Evolutionary conservation across 1,139 yeast species (phyloP).

Genomic region (Candida freyschussii): DNA sequence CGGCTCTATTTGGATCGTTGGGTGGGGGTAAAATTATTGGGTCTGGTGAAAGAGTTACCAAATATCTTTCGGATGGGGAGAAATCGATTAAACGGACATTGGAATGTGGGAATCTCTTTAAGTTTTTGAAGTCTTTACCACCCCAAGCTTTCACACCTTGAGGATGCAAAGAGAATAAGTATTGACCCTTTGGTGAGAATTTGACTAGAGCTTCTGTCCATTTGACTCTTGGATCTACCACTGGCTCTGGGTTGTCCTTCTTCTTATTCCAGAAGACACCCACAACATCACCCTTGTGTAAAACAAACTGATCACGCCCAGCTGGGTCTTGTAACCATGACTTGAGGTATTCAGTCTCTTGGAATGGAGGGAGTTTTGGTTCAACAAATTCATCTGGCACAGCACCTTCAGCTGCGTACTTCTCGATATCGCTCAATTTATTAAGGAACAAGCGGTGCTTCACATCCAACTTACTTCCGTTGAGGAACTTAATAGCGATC

Average conservation of each 20-base stretch:
- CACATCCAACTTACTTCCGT: conserved; percentile 89
- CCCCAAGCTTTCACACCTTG: conserved; percentile 98
- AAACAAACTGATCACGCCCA: conserved; percentile 86
- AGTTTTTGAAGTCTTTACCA: conserved; percentile 70
- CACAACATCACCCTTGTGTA: conserved; percentile 77
- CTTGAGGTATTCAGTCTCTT: conserved; percentile 74
- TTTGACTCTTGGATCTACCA: conserved; percentile 69
- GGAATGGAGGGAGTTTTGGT: conserved; percentile 67
- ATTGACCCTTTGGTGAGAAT: conserved; percentile 94
- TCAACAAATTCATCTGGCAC: conserved; percentile 60
- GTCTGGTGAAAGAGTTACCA: conserved; percentile 86
- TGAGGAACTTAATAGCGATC: conserved; percentile 72
- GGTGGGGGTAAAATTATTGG: conserved; percentile 70
- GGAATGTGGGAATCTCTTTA: conserved; percentile 80
- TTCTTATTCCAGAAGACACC: conserved; percentile 87
- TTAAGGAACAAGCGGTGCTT: conserved; percentile 87
- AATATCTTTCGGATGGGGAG: conserved; percentile 85
- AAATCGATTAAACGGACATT: conserved; percentile 88
- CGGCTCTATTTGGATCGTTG: conserved; percentile 57
- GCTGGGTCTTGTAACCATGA: conserved; percentile 88
- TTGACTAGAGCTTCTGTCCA: conserved; percentile 87
- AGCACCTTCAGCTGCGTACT: conserved; percentile 66
- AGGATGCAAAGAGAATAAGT: conserved; percentile 80
- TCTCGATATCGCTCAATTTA: conserved; percentile 79
- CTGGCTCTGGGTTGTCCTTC: conserved; percentile 70